Base-by-base conservation (phyloP, 306 rosid genomes). In the Cyamopsis tetragonoloba region DNA sequence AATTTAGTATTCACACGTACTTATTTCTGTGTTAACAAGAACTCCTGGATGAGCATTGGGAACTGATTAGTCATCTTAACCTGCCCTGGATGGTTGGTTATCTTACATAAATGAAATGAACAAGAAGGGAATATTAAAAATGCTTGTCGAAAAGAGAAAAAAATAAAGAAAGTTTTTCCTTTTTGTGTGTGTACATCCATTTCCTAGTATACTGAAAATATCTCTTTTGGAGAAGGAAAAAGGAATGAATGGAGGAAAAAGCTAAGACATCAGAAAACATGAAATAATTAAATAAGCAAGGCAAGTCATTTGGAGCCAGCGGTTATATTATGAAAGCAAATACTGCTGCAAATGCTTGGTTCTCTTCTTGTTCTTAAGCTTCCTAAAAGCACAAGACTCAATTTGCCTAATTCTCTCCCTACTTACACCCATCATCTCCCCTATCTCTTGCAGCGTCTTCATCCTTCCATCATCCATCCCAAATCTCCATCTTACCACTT, bases 401-500 rank as follows among this genome's bases (percentile, higher is more conserved):
- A 93, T 86, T 74, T 93, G 98, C 71, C 98, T 84, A 59, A 93
- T 60, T 84, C 98, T 89, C 85, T 93, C 98, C 66, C 97, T 87
- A 80, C 96, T 93, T 39, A 93, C 95, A 34, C 96, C 95, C 90
- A 93, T 83, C 70, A 79, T 68, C 74, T 93, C 98, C 38, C 98
- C 97, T 64, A 93, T 89, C 83, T 93, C 98, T 82, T 88, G 98
- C 78, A 93, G 70, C 53, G 98, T 84, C 84, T 86, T 93, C 90
- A 85, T 81, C 81, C 96, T 88, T 44, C 97, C 98, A 72, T 93
- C 98, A 39, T 90, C 98, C 97, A 93, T 78, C 11, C 98, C 98
- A 59, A 81, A 93, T 75, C 98, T 89, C 96, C 96, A 93, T 80
- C 87, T 78, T 66, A 93, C 79, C 44, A 88, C 95, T 74, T 87